Evolutionary conservation across 2,329 filamentous ascomycete genomes (phyloP), one percentile per base, ranked within the genome.

Genomic region (Arthrobotrys iridis): DNA sequence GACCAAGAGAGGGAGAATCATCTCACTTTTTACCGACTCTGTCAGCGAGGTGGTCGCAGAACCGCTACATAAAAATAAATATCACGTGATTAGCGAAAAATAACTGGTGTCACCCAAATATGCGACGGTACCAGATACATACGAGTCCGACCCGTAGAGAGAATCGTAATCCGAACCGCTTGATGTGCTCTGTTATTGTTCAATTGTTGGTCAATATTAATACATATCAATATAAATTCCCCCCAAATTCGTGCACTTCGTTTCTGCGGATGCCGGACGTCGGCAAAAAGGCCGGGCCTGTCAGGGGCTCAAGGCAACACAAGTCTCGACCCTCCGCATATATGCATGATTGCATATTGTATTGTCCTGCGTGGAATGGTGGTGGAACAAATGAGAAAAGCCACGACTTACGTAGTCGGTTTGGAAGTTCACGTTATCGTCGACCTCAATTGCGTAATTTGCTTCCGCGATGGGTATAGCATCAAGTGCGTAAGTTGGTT

Each of bases 121-220:
- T n/a, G n/a, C n/a, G n/a, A n/a, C 4, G 41, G 26, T 15, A n/a
- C n/a, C n/a, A n/a, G n/a, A 35, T 64, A 68, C 71, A 43, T 75
- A 75, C 71, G 50, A 50, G 26, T 75, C 71, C 22, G 71, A 68
- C n/a, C 71, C 63, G 52, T 75, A 75, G 20, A 75, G 62, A 7
- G 71, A 75, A 28, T 75, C 71, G 24, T 66, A 75, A 18, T 74
- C 70, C 13, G 60, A 50, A 35, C 48, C 59, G 59, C 57, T 65
- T 22, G 67, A 64, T 28, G 55, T 55, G 40, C 52, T 26, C 55
- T 67, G 24, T 40, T 62, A n/a, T 4, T 48, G 28, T 62, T 33
- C 24, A 22, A n/a, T 22, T 35, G 24, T 37, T 18, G 11, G 43
- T 52, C 18, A 64, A 46, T 41, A 33, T 45, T n/a, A n/a, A n/a